These are phyloP conservation scores for Botryotinia narcissicola DNA, from an alignment of 2,329 filamentous ascomycete genomes.

Conservation along the genomic window DNA sequence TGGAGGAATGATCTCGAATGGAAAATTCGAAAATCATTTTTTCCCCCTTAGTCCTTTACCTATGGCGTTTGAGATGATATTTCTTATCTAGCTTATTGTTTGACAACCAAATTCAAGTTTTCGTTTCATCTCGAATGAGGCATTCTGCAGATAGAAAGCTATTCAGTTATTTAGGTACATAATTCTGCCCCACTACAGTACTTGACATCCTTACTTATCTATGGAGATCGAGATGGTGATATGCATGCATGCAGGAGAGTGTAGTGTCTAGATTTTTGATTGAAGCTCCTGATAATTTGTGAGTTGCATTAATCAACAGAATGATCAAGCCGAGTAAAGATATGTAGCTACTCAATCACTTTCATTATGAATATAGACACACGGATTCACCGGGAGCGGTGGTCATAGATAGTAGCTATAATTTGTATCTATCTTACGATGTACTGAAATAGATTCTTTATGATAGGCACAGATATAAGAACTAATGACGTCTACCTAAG, in stretches of 20 bases:
- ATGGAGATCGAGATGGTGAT: neutral
- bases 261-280: neutral
- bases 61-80: conserved; percentile 10
- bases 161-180: neutral
- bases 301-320: neutral
- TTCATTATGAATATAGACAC: neutral
- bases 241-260: conserved; percentile 3
- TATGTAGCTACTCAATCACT: neutral
- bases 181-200: neutral
- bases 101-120: neutral
- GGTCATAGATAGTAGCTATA: too few species aligned
- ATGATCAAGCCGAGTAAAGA: neutral
- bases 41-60: neutral
- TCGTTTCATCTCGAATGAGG: neutral
- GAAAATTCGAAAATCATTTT: neutral
- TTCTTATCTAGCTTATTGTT: neutral
- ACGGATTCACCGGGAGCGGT: neutral
- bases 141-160: neutral
- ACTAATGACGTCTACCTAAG: neutral
- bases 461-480: neutral
- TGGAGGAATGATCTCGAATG: conserved; percentile 7
- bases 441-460: neutral
- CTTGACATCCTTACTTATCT: neutral
- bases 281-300: neutral
- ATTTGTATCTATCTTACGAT: neutral